These are phyloP conservation scores for Drosera capensis DNA, from an alignment of 148 eudicot species.

Conservation along the genomic window DNA sequence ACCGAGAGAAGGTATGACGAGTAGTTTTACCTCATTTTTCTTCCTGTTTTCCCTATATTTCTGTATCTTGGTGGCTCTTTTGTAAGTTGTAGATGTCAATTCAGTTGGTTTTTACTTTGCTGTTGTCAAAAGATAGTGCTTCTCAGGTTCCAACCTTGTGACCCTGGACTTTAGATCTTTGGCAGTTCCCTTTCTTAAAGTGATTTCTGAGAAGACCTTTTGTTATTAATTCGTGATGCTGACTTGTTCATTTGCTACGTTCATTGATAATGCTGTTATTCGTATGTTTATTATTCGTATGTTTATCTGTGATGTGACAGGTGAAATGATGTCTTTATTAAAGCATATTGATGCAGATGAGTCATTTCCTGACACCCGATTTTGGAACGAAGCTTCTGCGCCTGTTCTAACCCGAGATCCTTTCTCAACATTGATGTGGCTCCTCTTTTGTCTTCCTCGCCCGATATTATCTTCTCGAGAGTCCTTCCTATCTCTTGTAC, in stretches of 20 bases:
- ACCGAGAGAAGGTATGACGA: slow-evolving; percentile 42
- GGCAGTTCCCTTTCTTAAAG: too few relatives aligned
- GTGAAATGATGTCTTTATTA: slow-evolving; percentile 35
- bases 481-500: slow-evolving; percentile 64
- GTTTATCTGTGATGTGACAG: slow-evolving; percentile 31
- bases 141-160: too few relatives aligned
- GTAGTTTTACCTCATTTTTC: not conserved
- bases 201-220: too few relatives aligned
- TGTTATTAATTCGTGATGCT: too few relatives aligned
- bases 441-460: slow-evolving; percentile 73
- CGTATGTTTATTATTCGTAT: slow-evolving; percentile 3
- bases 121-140: too few relatives aligned
- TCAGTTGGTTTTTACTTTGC: too few relatives aligned
- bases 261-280: too few relatives aligned
- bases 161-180: too few relatives aligned
- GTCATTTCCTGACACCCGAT: slow-evolving; percentile 46
- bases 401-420: slow-evolving; percentile 80
- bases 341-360: slow-evolving; percentile 40
- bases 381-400: slow-evolving; percentile 64
- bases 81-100: too few relatives aligned
- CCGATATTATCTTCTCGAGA: slow-evolving; percentile 49
- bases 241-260: too few relatives aligned
- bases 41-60: too few relatives aligned
- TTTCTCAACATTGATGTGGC: slow-evolving; percentile 90
- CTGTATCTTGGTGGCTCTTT: too few relatives aligned